Base-by-base conservation (phyloP, 768 basidiomycete genomes). In the Astraeus odoratus region DNA sequence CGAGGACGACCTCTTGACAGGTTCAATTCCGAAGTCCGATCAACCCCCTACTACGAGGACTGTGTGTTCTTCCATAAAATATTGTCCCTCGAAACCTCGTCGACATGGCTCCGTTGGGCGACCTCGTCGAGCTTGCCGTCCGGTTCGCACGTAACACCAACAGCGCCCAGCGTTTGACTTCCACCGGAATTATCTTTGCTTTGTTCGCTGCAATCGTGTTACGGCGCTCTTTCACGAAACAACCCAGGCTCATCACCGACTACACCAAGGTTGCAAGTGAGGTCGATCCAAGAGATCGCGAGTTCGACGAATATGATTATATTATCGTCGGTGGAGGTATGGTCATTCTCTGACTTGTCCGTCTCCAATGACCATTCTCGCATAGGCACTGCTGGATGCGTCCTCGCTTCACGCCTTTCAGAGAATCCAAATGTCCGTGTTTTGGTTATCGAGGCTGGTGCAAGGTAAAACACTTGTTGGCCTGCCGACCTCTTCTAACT, bases 291-390 rank as follows among this genome's bases (percentile, higher is more conserved):
- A 12, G 42, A 8, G 41, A 23, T 5, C 27, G 15, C 4, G 44
- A 49, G 10, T 46, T 49, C 27, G 55, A 67, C 40, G 66, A 71
- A 42, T 76, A 67, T 47, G 76, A 80, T 55, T 65, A 77, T 39
- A 65, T 80, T 41, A 62, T 80, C 43, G 65, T 77, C 33, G 78
- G 78, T 4, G 78, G 78, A 67, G 78, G 78, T 75, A 44, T 47
- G 42, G 7, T 13, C 8, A 12, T 20, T 24, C 7, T 42, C 23
- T 6, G 18, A 2, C 22, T 12, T 18, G 26, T 25, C 33, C 19
- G 2, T 20, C 9, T 19, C n/a, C 13, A 10, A 16, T 31, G 16
- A 8, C 3, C 7, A 4, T 31, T 18, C 24, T 15, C 8, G 12
- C 7, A 1, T 31, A 64, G 74, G 74, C 18, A 69, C 67, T 15